phyloP scores from a whole-genome alignment of 2,329 filamentous ascomycete species.

The Scedosporium minutisporum region DNA sequence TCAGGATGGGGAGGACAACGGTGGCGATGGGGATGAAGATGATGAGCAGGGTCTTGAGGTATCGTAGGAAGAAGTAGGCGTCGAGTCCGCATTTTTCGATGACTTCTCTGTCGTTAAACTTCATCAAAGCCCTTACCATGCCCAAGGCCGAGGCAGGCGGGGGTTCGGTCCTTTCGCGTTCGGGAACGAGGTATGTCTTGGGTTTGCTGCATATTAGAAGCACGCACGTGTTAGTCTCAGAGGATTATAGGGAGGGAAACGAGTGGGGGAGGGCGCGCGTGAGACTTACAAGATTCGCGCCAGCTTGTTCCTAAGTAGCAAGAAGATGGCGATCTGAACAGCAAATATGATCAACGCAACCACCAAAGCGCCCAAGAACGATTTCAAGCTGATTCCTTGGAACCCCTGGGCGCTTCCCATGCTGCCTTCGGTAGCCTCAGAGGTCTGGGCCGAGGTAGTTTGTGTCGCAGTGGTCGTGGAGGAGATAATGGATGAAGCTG shows the following conservation, averaged over 20 bases:
- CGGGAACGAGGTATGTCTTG: slow-evolving; percentile 76
- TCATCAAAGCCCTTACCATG: slow-evolving; percentile 50
- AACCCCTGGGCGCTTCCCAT: slow-evolving; percentile 15
- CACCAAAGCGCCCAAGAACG: slow-evolving; percentile 57
- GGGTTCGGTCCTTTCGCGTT: slow-evolving; percentile 70
- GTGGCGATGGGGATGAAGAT: slow-evolving; percentile 80
- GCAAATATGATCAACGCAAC: slow-evolving; percentile 54
- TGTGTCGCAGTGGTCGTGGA: slow-evolving; percentile 7
- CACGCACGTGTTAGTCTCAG: slow-evolving; percentile 9
- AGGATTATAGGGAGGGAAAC: background rate
- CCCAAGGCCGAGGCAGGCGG: slow-evolving; percentile 50
- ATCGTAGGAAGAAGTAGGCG: slow-evolving; percentile 94
- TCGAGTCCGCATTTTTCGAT: slow-evolving; percentile 94
- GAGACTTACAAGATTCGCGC: slow-evolving; percentile 68
- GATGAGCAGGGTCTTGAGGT: slow-evolving; percentile 65
- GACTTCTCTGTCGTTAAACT: slow-evolving; percentile 66
- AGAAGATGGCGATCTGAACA: slow-evolving; percentile 59
- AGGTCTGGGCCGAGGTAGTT: background rate
- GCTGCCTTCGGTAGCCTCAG: slow-evolving; percentile 2
- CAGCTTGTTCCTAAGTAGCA: slow-evolving; percentile 67
- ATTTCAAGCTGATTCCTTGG: slow-evolving; percentile 34
- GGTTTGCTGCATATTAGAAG: slow-evolving; percentile 49
- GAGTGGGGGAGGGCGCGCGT: slow-evolving; percentile 4
- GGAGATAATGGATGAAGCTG: slow-evolving; percentile 5
- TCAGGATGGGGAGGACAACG: slow-evolving; percentile 71